Evolutionary conservation across 345 rosid genomes (phyloP), one percentile per base, ranked within the genome.

Genomic region (Schrenkiella parvula): DNA sequence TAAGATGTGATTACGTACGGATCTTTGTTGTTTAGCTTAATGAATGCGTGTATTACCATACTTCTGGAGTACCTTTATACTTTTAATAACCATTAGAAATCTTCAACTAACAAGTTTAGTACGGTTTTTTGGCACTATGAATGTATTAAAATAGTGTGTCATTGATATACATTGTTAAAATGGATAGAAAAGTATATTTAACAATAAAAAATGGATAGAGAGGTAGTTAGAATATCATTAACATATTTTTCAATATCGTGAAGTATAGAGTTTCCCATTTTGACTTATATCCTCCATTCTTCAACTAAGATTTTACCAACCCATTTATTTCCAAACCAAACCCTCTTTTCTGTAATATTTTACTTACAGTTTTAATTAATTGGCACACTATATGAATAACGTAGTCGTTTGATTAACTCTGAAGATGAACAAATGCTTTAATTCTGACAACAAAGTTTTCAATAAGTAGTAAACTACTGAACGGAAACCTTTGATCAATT

Each of bases 251-350:
- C 13, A 38, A 9, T 50, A 37, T 50, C 2, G 25, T 38, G 22
- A 52, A 71, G 69, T 62, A 25, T 70, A 37, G 12, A 60, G 64
- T 72, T 14, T 48, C 32, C 18, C 46, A 8, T 52, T 44, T 63
- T 72, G 55, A 72, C 70, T 63, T 63, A 17, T 42, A 62, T 61
- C 23, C 31, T 70, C 60, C 39, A 60, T 39, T 39, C 19, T 37
- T 60, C 23, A 62, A 26, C 29, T 56, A 21, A 19, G 52, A 10
- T 15, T 71, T 44, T 19, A 39, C 48, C 44, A 62, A 51, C 19
- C 29, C 44, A 21, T 39, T 32, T 46, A 34, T 35, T 5, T 58
- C 42, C 59, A 65, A 65, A 11, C 66, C 66, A 46, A 55, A 35
- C 39, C 50, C 42, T 70, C 66, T 52, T 66, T 66, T 21, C 12